Evolutionary conservation across 495 filamentous ascomycete species (phyloP), one percentile per base, ranked within the genome.

Genomic region (Podospora comata): DNA sequence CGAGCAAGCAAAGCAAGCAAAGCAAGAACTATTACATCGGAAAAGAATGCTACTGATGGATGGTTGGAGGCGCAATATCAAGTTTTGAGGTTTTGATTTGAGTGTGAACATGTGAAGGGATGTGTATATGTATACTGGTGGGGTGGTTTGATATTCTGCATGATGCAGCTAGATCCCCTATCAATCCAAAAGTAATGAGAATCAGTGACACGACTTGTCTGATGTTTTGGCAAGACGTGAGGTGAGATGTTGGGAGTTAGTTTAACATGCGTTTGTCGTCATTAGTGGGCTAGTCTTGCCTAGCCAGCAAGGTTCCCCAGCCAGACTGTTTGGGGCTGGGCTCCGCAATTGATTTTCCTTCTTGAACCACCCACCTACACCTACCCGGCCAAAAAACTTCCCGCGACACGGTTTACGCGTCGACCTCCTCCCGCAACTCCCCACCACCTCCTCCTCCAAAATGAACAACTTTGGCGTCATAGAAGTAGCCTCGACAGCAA

Each of bases 401-500:
- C 58, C 58, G 65, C 30, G 65, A 53, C 30, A 44, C 55, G n/a
- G 9, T 23, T 23, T 23, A 3, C 39, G 39, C 39, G 39, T 48
- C 58, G 15, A 16, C 23, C 23, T 23, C 23, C 23, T 23, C 23
- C 23, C 23, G 23, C 23, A 32, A 32, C 30, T 5, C 3, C 4
- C 30, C 30, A 32, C 30, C 30, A 32, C 30, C 30, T 5, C 30
- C 30, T 4, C 30, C 30, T 4, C 30, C 30, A 71, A 48, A 64
- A 84, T 85, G 82, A 83, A 84, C 70, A 82, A 83, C 69, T 87
- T 87, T 67, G 85, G 85, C 64, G 84, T 97, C 72, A 88, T 94
- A 76, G 87, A 94, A 61, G 80, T 97, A 59, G 89, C 91, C 18
- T 89, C 82, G 75, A 84, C 89, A 3, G 86, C 86, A 56, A 86